Conservation (phyloP, 345 rosid species). For the Punica granatum region DNA sequence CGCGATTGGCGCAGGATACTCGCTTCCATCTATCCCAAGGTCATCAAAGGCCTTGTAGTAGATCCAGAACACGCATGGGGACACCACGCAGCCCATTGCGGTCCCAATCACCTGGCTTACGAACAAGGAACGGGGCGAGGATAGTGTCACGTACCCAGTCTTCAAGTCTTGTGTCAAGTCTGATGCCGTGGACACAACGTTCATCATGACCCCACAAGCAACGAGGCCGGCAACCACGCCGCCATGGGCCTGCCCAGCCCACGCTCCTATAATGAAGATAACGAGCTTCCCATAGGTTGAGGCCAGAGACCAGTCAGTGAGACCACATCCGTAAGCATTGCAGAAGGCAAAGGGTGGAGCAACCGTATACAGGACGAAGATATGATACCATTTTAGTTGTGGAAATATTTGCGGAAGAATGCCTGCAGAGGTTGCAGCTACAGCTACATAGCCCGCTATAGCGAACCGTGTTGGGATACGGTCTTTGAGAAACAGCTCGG, state of each 20-base stretch:
- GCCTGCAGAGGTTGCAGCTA: not conserved
- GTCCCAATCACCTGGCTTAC: not conserved
- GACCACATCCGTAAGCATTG: no score
- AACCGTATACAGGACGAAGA: not conserved
- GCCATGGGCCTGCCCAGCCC: not conserved
- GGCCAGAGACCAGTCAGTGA: slow-evolving; percentile 1
- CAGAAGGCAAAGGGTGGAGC: not conserved
- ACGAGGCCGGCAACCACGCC: not conserved
- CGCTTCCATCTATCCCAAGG: not conserved
- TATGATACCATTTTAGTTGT: not conserved
- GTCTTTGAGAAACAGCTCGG: not conserved
- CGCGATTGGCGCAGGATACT: not conserved
- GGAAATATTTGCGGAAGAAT: not conserved
- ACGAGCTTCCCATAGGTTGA: slow-evolving; percentile 2
- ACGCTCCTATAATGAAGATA: not conserved
- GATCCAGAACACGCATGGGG: slow-evolving; percentile 1
- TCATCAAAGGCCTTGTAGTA: slow-evolving; percentile 1
- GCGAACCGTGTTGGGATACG: slow-evolving; percentile 2
- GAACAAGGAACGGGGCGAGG: slow-evolving; percentile 3
- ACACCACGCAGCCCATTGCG: not conserved
- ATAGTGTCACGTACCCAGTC: slow-evolving; percentile 2
- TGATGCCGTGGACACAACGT: no score
- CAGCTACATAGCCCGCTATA: not conserved
- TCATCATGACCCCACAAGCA: no score
- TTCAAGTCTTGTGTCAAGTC: slow-evolving; percentile 1